Base-by-base conservation (phyloP, 2,329 filamentous ascomycete species). In the Shiraia bambusicola region DNA sequence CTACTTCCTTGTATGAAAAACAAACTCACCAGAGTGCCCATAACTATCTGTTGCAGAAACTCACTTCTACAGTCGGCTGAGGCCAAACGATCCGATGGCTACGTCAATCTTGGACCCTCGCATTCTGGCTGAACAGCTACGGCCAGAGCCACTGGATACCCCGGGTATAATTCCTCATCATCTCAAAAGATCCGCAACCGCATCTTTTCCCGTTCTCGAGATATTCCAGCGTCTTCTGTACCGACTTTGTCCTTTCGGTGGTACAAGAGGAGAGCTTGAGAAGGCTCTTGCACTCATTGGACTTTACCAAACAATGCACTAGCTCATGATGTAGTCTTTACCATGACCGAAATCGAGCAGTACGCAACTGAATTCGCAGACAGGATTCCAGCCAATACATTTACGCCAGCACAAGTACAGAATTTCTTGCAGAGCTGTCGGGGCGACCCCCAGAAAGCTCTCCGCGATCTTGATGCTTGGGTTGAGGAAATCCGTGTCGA, bases 381-480 rank as follows among this genome's bases (percentile, higher is more conserved):
- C 6, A 56, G 52, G 22, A 27, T 69, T 12, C 65, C 65, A 1
- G 42, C 42, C 0, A 45, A 59, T n/a, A 55, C 41, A 2, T 59
- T 68, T 40, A 61, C 59, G 3, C 60, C 63, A 10, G 62, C 65
- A 3, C 56, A 66, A 25, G 50, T 69, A 1, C 64, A 67, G 22
- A 59, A 57, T 30, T 66, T 59, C 27, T 44, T 64, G 4, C 56
- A 64, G 34, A 41, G 33, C 14, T 63, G 59, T 17, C 58, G 57
- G 8, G 54, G 60, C n/a, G 52, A 63, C 32, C 55, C 59, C 1
- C 25, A 39, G 34, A 54, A 47, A 26, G 59, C 53, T 6, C 28
- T 61, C 12, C 25, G 28, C 9, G 50, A 58, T 0, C 45, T 60
- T 1, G 52, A 55, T 12, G 37, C 46, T 3, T 63, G 59, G 59